phyloP scores from a whole-genome alignment of 2,329 filamentous ascomycete species.

The Penicillium rolfsii region DNA sequence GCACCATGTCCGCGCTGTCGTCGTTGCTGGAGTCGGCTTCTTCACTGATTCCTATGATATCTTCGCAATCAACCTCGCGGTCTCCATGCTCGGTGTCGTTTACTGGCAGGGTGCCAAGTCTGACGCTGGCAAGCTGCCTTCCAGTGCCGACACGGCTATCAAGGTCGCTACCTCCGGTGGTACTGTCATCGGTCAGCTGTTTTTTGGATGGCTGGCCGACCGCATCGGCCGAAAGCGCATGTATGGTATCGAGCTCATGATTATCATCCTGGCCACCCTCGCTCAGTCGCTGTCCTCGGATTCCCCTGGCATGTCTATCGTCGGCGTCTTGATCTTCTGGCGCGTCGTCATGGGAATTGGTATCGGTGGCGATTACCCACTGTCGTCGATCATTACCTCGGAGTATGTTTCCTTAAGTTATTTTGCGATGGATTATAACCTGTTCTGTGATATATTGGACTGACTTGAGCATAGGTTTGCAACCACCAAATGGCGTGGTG shows the following conservation, averaged over 20 bases:
- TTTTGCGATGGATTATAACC: not conserved
- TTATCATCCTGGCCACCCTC: slow-evolving; percentile 78
- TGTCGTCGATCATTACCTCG: slow-evolving; percentile 81
- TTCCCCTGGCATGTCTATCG: slow-evolving; percentile 63
- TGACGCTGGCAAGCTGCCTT: slow-evolving; percentile 60
- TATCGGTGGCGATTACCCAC: slow-evolving; percentile 80
- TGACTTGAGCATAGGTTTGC: slow-evolving; percentile 61
- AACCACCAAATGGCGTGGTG: slow-evolving; percentile 80
- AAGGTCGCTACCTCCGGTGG: slow-evolving; percentile 83
- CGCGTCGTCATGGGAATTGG: slow-evolving; percentile 78
- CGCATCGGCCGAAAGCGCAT: slow-evolving; percentile 77
- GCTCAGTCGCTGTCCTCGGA: slow-evolving; percentile 69
- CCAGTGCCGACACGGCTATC: slow-evolving; percentile 74
- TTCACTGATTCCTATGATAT: slow-evolving; percentile 87
- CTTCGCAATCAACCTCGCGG: slow-evolving; percentile 74
- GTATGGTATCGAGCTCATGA: slow-evolving; percentile 79
- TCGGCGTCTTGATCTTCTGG: slow-evolving; percentile 72
- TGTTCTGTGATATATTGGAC: not conserved
- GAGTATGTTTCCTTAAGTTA: slow-evolving; percentile 55
- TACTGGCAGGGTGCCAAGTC: slow-evolving; percentile 65
- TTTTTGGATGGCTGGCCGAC: slow-evolving; percentile 79
- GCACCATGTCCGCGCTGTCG: slow-evolving; percentile 77
- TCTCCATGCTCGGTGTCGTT: slow-evolving; percentile 76
- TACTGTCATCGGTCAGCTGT: slow-evolving; percentile 79
- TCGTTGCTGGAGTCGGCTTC: slow-evolving; percentile 83